These are phyloP conservation scores for Salix arbutifolia DNA, from an alignment of 345 rosid species.

Conservation along the genomic window DNA sequence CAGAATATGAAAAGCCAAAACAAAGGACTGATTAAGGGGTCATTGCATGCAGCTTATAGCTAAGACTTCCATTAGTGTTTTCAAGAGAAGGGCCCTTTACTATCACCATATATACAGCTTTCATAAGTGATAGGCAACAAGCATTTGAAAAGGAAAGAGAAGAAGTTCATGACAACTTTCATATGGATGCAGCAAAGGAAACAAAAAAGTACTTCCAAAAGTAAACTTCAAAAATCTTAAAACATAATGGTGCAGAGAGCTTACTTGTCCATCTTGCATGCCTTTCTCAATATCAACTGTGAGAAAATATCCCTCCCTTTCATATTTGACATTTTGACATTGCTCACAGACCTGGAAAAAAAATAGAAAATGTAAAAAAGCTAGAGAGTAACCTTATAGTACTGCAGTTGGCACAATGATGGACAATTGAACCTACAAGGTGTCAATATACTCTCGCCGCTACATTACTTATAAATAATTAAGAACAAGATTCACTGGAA, in stretches of 20 bases:
- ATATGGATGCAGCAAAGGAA: not conserved
- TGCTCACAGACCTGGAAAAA: conserved; percentile 83
- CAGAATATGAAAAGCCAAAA: not conserved
- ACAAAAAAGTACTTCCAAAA: not conserved
- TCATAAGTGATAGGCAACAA: not conserved
- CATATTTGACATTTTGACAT: conserved; percentile 92
- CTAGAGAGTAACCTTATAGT: not conserved
- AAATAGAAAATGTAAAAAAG: conserved; percentile 1
- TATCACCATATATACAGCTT: not conserved
- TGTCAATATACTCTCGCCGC: not conserved
- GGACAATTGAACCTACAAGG: not conserved
- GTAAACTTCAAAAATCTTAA: not conserved
- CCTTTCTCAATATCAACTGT: conserved; percentile 99
- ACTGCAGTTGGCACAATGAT: not conserved
- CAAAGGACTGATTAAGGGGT: not conserved
- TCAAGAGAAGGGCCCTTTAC: not conserved
- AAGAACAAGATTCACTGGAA: not conserved
- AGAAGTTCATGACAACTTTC: not conserved
- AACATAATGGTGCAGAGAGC: conserved; percentile 8
- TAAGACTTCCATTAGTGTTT: not conserved
- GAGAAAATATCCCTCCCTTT: conserved; percentile 74
- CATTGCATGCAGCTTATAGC: not conserved
- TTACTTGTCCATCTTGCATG: conserved; percentile 97
- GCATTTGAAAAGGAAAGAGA: not conserved
- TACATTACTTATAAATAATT: not conserved